Percentiles rank a stretch among this genome's conserved stretches.
phyloP scores from a whole-genome alignment of 2,329 filamentous ascomycete genomes.

The Incumbomyces lentus region DNA sequence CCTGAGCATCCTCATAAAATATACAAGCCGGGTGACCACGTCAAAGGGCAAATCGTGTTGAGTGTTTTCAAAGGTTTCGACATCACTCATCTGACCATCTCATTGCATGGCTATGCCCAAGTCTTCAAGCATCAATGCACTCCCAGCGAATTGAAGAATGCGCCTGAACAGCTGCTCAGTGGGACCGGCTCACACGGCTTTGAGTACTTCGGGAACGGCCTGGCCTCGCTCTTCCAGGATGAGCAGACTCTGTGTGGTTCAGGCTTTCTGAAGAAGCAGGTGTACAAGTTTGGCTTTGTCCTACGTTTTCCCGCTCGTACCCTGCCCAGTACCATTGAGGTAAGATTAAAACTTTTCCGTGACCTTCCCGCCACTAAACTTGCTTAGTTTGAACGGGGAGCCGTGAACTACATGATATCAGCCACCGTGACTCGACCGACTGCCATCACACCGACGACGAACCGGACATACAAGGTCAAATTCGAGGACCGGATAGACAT shows the following conservation, averaged over 20 bases:
- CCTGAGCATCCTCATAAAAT: conserved; percentile 53
- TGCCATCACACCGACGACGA: conserved; percentile 67
- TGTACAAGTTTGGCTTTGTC: conserved; percentile 57
- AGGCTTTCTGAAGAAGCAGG: conserved; percentile 51
- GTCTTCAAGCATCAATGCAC: conserved; percentile 53
- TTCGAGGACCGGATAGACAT: conserved; percentile 79
- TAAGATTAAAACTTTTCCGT: conserved; percentile 39
- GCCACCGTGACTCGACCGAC: conserved; percentile 83
- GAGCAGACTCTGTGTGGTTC: conserved; percentile 55
- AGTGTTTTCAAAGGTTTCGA: conserved; percentile 50
- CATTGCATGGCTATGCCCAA: conserved; percentile 54
- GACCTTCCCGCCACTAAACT: conserved; percentile 14
- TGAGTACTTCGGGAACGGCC: conserved; percentile 54
- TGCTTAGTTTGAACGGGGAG: conserved; percentile 84
- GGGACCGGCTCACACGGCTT: conserved; percentile 43
- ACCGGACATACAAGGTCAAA: conserved; percentile 70
- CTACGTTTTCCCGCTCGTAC: conserved; percentile 49
- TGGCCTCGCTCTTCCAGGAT: conserved; percentile 55
- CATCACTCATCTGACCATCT: conserved; percentile 54
- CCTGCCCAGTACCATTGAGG: conserved; percentile 81
- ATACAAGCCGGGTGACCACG: conserved; percentile 52
- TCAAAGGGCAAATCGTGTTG: conserved; percentile 50
- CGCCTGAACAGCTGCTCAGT: conserved; percentile 41
- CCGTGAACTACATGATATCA: conserved; percentile 82
- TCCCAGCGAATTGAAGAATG: conserved; percentile 43